Base-by-base conservation (phyloP, 164 flowering plant genomes). In the Vitis riparia region DNA sequence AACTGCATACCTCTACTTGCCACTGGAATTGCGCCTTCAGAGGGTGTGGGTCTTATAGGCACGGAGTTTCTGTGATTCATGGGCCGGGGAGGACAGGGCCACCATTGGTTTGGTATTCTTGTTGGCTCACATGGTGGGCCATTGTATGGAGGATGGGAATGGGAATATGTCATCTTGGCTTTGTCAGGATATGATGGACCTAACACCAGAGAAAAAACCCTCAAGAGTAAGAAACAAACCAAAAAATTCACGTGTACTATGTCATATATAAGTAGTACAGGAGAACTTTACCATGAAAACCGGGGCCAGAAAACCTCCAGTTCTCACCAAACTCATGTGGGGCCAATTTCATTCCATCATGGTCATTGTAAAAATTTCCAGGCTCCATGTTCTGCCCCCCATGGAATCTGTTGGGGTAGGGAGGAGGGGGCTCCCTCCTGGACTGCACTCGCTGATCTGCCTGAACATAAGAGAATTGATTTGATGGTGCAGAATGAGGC, bases 391-490 rank as follows among this genome's bases (percentile, higher is more conserved):
- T 76, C 11, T 73, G 91, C 19, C 29, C 69, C 79, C 61, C 75
- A 56, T 81, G 86, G 66, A 51, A 79, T 65, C 87, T 78, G 62
- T 75, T 78, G 13, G 72, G 62, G 69, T 74, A 80, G 13, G 83
- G 68, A 58, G 88, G 83, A 2, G 86, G 83, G n/a, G 71, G 70
- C 62, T 87, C 90, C 80, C 85, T 82, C 68, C 79, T 78, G 59
- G 97, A 77, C 23, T 81, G 86, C 17, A 62, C 61, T 59, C 76
- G 78, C 55, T 83, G 89, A 37, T 86, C 91, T 16, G 83, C 73
- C 51, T 83, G 93, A 70, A 81, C 80, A 83, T 85, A 90, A 11
- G 96, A 86, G 66, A 88, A 95, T 69, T 93, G 97, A 85, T 88
- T 83, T 61, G 99, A 82, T 53, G 89, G 81, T 32, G 87, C 70